Evolutionary conservation across 1,284 basidiomycete species (phyloP).

Genomic region (Malassezia vespertilionis): DNA sequence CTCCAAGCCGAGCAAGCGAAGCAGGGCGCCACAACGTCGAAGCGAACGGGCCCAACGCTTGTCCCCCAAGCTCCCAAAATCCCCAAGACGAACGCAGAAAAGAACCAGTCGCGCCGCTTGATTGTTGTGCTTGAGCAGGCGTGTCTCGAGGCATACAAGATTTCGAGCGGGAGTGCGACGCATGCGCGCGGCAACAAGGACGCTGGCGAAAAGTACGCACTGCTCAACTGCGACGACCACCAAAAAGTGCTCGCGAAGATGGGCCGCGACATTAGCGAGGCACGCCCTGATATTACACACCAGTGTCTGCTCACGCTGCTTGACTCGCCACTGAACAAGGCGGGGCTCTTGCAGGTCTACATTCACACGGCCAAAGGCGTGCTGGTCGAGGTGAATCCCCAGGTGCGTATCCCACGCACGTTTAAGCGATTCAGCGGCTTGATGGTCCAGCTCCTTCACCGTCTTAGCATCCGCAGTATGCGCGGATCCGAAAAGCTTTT

Average conservation of each 20-base stretch:
- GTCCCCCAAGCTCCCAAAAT: slow-evolving; percentile 42
- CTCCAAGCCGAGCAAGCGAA: slow-evolving; percentile 3
- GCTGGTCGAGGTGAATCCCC: slow-evolving; percentile 95
- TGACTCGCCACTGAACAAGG: slow-evolving; percentile 96
- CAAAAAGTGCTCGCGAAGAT: slow-evolving; percentile 97
- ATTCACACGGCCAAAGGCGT: slow-evolving; percentile 95
- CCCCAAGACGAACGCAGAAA: slow-evolving; percentile 38
- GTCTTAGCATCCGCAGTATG: slow-evolving; percentile 83
- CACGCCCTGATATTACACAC: slow-evolving; percentile 94
- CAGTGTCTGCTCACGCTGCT: slow-evolving; percentile 95
- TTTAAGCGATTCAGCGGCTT: slow-evolving; percentile 97
- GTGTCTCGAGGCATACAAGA: slow-evolving; percentile 86
- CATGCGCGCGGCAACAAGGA: slow-evolving; percentile 46
- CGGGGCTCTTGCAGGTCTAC: slow-evolving; percentile 89
- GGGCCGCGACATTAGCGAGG: slow-evolving; percentile 92
- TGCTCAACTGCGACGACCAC: slow-evolving; percentile 97
- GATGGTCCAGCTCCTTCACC: slow-evolving; percentile 95
- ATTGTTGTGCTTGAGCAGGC: slow-evolving; percentile 88
- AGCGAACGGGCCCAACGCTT: slow-evolving; percentile 36
- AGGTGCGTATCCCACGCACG: slow-evolving; percentile 90
- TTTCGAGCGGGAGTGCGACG: slow-evolving; percentile 54
- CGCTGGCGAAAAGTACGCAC: slow-evolving; percentile 70
- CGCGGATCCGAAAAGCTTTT: slow-evolving; percentile 93
- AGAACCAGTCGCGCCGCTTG: slow-evolving; percentile 49
- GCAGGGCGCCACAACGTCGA: slow-evolving; percentile 14